phyloP scores from a whole-genome alignment of 2,329 filamentous ascomycete species.

The Penicillium psychrosexuale region DNA sequence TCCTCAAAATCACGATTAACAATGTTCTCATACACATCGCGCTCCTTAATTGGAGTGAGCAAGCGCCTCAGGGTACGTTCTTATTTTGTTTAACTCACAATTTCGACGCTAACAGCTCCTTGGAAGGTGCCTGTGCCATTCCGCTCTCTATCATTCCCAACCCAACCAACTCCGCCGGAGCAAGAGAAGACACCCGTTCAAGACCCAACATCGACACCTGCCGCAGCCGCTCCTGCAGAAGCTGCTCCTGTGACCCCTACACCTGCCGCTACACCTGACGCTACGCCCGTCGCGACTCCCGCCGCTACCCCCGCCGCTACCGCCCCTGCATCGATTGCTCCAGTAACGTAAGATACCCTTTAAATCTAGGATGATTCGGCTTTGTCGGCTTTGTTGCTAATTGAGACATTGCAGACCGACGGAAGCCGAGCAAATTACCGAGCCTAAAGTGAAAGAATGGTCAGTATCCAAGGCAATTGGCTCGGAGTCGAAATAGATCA shows the following conservation, averaged over 20 bases:
- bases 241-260: background rate
- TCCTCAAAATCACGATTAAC: constrained; percentile 9
- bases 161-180: constrained; percentile 17
- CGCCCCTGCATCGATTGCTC: background rate
- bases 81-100: background rate
- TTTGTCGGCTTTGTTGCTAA: background rate
- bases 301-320: background rate
- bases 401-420: constrained; percentile 12
- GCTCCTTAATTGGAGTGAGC: constrained; percentile 21
- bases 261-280: background rate
- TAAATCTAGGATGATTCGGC: background rate
- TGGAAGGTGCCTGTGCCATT: constrained; percentile 16
- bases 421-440: constrained; percentile 11
- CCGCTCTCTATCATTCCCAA: constrained; percentile 22
- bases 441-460: constrained; percentile 30
- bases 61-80: constrained; percentile 23
- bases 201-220: constrained; percentile 2
- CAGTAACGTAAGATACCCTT: constrained; percentile 12
- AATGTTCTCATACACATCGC: constrained; percentile 26
- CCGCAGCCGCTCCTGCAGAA: background rate
- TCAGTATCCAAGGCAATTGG: constrained; percentile 14
- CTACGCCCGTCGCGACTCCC: background rate
- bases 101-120: background rate
- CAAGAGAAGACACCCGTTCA: constrained; percentile 8
- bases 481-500: background rate